These are phyloP conservation scores for Tritrichomonas foetus DNA, from an alignment of 208 protist genomes.

Conservation along the genomic window DNA sequence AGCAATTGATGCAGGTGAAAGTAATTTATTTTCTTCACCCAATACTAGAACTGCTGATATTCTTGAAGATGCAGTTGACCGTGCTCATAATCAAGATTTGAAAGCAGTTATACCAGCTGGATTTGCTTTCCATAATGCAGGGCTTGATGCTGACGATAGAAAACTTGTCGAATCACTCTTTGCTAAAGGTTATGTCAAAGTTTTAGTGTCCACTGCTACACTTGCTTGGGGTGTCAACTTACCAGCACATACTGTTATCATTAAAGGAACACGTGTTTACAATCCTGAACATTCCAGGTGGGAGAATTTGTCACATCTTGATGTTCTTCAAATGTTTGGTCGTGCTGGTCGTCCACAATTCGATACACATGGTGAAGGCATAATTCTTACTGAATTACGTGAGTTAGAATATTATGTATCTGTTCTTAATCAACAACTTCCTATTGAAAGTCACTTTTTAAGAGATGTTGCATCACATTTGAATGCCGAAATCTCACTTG, in stretches of 20 bases:
- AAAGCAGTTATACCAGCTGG: slow-evolving; percentile 82
- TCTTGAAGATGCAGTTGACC: slow-evolving; percentile 64
- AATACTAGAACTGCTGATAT: neutral
- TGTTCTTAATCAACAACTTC: slow-evolving; percentile 94
- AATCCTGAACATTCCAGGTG: slow-evolving; percentile 83
- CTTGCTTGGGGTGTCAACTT: slow-evolving; percentile 99
- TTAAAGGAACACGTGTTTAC: slow-evolving; percentile 99
- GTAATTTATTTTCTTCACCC: neutral
- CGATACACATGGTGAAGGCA: slow-evolving; percentile 81
- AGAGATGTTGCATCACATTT: slow-evolving; percentile 85
- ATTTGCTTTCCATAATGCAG: slow-evolving; percentile 98
- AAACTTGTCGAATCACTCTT: slow-evolving; percentile 94
- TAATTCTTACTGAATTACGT: slow-evolving; percentile 82
- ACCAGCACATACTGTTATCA: slow-evolving; percentile 98
- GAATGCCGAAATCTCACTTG: slow-evolving; percentile 95
- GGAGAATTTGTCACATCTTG: slow-evolving; percentile 84
- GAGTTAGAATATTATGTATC: slow-evolving; percentile 96
- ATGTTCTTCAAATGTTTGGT: slow-evolving; percentile 99
- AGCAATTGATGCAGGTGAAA: neutral
- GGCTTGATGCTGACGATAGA: slow-evolving; percentile 84
- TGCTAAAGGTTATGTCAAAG: slow-evolving; percentile 77
- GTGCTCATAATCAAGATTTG: slow-evolving; percentile 67
- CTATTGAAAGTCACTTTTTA: slow-evolving; percentile 96
- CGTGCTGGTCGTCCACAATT: slow-evolving; percentile 88
- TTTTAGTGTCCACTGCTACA: slow-evolving; percentile 95